Conservation (phyloP, 768 basidiomycete species). For the Lactarius indigo region DNA sequence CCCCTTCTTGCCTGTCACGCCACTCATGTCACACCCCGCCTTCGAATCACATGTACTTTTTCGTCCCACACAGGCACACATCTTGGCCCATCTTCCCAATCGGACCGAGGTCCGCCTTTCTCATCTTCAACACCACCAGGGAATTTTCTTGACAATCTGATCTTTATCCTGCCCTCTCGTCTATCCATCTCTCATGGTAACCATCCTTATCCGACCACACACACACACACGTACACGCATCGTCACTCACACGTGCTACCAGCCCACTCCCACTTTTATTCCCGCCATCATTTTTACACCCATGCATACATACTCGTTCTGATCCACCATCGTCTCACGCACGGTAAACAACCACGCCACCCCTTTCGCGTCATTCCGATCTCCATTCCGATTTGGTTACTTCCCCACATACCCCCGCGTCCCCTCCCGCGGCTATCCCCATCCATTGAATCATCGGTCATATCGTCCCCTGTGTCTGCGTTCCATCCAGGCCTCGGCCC, state of each 20-base stretch:
- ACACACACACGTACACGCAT: not conserved
- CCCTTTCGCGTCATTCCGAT: slow-evolving; percentile 18
- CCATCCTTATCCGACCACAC: not conserved
- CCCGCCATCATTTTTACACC: slow-evolving; percentile 2
- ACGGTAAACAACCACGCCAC: not conserved
- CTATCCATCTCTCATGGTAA: not conserved
- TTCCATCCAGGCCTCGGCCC: slow-evolving; percentile 6
- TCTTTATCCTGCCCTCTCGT: not conserved
- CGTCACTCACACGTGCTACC: not conserved
- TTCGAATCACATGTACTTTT: slow-evolving; percentile 14
- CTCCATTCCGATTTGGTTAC: slow-evolving; percentile 18
- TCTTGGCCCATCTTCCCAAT: slow-evolving; percentile 2
- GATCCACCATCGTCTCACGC: slow-evolving; percentile 7
- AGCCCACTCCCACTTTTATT: slow-evolving; percentile 9
- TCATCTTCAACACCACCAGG: not conserved
- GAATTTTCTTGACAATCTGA: not conserved
- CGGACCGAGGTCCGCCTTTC: slow-evolving; percentile 4
- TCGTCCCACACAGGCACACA: slow-evolving; percentile 3
- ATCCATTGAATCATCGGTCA: slow-evolving; percentile 4
- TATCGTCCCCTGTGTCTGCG: not conserved
- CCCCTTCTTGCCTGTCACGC: not conserved
- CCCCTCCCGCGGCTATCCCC: slow-evolving; percentile 18
- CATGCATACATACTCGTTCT: not conserved
- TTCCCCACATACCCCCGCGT: slow-evolving; percentile 24
- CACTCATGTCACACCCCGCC: not conserved